Base-by-base conservation (phyloP, 1,139 yeast species). In the Yamadazyma triangularis region DNA sequence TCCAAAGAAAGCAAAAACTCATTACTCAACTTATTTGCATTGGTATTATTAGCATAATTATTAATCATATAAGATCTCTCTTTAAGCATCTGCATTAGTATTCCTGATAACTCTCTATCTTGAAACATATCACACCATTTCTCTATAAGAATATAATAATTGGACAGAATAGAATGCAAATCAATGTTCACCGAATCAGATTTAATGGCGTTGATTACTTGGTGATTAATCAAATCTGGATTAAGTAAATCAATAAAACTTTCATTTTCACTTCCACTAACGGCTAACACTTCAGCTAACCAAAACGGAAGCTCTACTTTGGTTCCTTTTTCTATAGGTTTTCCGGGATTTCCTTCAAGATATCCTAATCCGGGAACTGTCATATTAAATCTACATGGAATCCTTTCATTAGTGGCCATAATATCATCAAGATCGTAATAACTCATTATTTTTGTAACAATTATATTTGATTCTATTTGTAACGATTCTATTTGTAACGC, bases 381-480 rank as follows among this genome's bases (percentile, higher is more conserved):
- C 32, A 79, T 71, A 46, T 83, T 81, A 62, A 88, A 87, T 32
- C 71, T 73, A 46, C 91, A 79, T 0, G 96, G 95, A 4, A 88
- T 62, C 49, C 79, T 80, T 60, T 82, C 70, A 1, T 64, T 56
- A 31, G 63, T 95, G 0, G 96, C 79, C 23, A 87, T 68, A n/a
- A 88, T 82, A 47, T 87, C 96, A 47, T 88, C 96, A 4, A 89
- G 65, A 50, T 84, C 89, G 61, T 84, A 88, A 62, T 89, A 89
- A 25, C 20, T 18, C 20, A 18, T 18, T 18, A 18, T n/a, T n/a
- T n/a, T n/a, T n/a, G n/a, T n/a, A n/a, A n/a, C n/a, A n/a, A n/a
- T n/a, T n/a, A n/a, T n/a, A n/a, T n/a, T n/a, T n/a, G n/a, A n/a
- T n/a, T n/a, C n/a, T n/a, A n/a, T n/a, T n/a, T n/a, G n/a, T n/a